Evolutionary conservation across 345 rosid genomes (phyloP), one percentile per base, ranked within the genome.

Genomic region (Eucalyptus melliodora): DNA sequence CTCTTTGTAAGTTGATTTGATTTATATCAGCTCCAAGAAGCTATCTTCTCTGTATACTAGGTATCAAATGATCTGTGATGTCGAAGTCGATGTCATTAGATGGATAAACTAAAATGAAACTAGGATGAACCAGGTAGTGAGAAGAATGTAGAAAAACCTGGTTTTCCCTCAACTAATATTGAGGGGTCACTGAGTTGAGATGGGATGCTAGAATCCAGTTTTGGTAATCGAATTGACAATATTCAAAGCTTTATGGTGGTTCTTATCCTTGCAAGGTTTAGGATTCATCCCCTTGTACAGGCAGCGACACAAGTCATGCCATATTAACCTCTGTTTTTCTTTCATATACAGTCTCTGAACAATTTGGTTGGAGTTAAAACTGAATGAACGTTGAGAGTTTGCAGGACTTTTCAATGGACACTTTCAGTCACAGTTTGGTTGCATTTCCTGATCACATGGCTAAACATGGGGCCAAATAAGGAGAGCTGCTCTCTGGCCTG

Each of bases 371-470:
- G 69, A 87, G 89, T 86, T 55, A 77, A 77, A 19, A 77, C 47
- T 77, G 83, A 77, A 77, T 77, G 0, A 0, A 16, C 17, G 85
- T 3, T 90, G 90, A 42, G 91, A 89, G 88, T 50, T 42, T 94
- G 96, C 95, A 94, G 95, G 93, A 85, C 88, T 94, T 96, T 92
- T 93, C 94, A 62, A 50, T 92, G 87, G 95, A 95, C 85, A 90
- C 89, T 77, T 94, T 87, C 91, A 90, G 65, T 87, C 10, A 88
- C 91, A 94, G 95, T 92, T 82, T 92, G 89, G 91, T 62, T 90
- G 88, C 86, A 88, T 95, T 93, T 90, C 91, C 87, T 72, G 92
- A 89, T 9, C 81, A 91, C 88, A 26, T 94, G 86, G 93, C 87
- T 50, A 92, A 90, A 88, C 60, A 62, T 90, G 55, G 90, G 40